These are phyloP conservation scores for Anisodus acutangulus DNA, from an alignment of 257 asterid species.

Conservation along the genomic window DNA sequence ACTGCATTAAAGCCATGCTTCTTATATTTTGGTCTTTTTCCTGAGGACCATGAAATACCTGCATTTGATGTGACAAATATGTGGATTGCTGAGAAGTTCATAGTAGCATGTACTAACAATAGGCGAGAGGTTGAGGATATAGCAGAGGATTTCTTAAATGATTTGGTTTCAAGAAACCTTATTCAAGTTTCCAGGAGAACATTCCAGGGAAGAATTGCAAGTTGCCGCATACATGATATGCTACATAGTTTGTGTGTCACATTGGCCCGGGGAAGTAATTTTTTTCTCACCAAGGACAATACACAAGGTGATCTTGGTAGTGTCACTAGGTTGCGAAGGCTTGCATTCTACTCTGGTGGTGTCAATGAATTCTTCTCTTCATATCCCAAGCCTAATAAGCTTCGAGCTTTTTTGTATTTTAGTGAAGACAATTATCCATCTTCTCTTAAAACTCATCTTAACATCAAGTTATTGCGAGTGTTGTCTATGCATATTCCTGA, in stretches of 20 bases:
- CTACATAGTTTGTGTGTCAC: too few species aligned
- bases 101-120: background rate
- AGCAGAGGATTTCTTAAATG: background rate
- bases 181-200: background rate
- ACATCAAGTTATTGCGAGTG: conserved; percentile 9
- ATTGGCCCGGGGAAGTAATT: background rate
- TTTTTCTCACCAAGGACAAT: background rate
- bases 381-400: background rate
- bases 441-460: background rate
- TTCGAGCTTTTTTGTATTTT: background rate
- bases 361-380: background rate
- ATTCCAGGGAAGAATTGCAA: too few species aligned
- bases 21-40: conserved; percentile 15
- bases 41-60: conserved; percentile 5
- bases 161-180: background rate
- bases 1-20: background rate
- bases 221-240: too few species aligned
- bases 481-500: background rate
- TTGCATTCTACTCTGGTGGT: background rate
- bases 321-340: background rate
- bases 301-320: too few species aligned
- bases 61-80: conserved; percentile 21
- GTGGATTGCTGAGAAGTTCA: conserved; percentile 22
- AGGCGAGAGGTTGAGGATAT: background rate
- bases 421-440: background rate